phyloP scores from a whole-genome alignment of 495 filamentous ascomycete genomes.

The Tuber umbilicatum region DNA sequence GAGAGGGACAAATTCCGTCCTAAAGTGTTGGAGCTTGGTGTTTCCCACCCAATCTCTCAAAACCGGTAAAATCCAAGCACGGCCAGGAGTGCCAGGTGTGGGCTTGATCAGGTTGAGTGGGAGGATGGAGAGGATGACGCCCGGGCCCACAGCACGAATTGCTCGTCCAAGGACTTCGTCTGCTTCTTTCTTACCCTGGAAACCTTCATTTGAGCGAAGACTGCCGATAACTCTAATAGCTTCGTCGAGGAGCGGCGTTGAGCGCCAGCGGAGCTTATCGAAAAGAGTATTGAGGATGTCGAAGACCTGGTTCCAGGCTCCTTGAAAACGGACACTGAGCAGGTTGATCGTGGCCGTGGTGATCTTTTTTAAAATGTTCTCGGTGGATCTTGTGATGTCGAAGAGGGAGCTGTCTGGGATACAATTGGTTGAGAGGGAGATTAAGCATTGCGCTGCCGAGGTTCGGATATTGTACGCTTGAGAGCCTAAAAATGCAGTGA shows the following conservation, averaged over 20 bases:
- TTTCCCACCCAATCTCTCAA: conserved; percentile 78
- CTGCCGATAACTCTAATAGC: conserved; percentile 75
- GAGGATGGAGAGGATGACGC: conserved; percentile 67
- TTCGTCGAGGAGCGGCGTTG: conserved; percentile 64
- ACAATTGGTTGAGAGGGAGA: conserved; percentile 84
- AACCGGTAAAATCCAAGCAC: conserved; percentile 91
- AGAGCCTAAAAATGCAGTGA: conserved; percentile 73
- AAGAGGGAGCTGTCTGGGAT: conserved; percentile 71
- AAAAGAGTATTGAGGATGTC: conserved; percentile 82
- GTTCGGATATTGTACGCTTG: conserved; percentile 84
- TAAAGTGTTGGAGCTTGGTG: conserved; percentile 79
- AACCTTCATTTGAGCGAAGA: conserved; percentile 78
- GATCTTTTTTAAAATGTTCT: conserved; percentile 72
- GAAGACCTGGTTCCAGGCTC: conserved; percentile 93
- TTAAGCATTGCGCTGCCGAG: conserved; percentile 87
- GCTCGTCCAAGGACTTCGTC: conserved; percentile 82
- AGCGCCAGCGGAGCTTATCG: conserved; percentile 75
- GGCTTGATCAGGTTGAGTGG: conserved; percentile 79
- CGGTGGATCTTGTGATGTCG: conserved; percentile 81
- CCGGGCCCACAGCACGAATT: conserved; percentile 80
- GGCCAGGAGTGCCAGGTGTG: conserved; percentile 64
- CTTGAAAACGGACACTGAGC: conserved; percentile 81
- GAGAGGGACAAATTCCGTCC: conserved; percentile 72
- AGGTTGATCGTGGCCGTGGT: conserved; percentile 61
- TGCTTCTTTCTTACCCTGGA: conserved; percentile 89